A percentile compares a stretch with the other conserved stretches of the same genome.
Conservation (phyloP, 768 basidiomycete species). For the Trametes elegans region DNA sequence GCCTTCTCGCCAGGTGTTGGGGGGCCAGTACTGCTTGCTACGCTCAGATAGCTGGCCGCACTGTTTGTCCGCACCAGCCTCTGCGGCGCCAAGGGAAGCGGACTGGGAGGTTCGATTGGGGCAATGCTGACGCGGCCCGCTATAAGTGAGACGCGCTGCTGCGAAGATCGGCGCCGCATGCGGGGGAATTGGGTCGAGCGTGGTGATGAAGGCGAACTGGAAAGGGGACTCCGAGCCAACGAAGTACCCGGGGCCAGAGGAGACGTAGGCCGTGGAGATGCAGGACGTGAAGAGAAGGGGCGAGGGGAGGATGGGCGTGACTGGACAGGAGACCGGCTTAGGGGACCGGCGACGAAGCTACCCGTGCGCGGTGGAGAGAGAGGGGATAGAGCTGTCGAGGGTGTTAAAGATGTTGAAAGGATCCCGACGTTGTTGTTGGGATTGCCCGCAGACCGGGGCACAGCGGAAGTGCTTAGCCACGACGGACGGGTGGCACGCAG, state of each 20-base stretch:
- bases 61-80: constrained; percentile 65
- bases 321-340: constrained; percentile 26
- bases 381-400: constrained; percentile 9
- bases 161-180: constrained; percentile 74
- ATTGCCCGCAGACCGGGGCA: constrained; percentile 16
- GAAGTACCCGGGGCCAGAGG: constrained; percentile 18
- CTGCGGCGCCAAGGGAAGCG: constrained; percentile 57
- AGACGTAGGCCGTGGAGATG: constrained; percentile 27
- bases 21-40: constrained; percentile 56
- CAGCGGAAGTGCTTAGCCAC: constrained; percentile 22
- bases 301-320: constrained; percentile 29
- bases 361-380: constrained; percentile 9
- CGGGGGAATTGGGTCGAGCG: constrained; percentile 50
- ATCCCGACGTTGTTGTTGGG: constrained; percentile 7
- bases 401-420: constrained; percentile 15
- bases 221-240: constrained; percentile 33
- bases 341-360: constrained; percentile 23
- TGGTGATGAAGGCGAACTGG: constrained; percentile 36
- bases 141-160: constrained; percentile 80
- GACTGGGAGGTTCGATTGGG: constrained; percentile 70
- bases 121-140: constrained; percentile 80
- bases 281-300: constrained; percentile 22
- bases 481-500: constrained; percentile 17
- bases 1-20: constrained; percentile 55
- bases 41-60: constrained; percentile 60